phyloP scores from a whole-genome alignment of 2,329 filamentous ascomycete genomes.

The Diaporthe nobilis region DNA sequence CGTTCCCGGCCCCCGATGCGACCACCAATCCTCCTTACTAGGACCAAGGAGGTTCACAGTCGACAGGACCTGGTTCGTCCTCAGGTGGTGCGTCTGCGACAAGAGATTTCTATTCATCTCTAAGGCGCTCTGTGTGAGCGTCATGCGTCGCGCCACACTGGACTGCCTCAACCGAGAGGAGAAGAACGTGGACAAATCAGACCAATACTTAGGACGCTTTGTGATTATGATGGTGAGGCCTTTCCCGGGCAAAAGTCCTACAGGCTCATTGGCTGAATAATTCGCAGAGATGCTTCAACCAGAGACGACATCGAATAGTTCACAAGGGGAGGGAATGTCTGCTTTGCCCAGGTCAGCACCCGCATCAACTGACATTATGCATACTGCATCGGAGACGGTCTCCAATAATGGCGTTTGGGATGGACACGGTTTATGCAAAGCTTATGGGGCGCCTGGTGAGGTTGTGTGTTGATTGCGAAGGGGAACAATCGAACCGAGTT shows the following conservation, averaged over 20 bases:
- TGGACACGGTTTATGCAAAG: neutral
- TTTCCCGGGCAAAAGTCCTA: neutral
- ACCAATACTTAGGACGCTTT: neutral
- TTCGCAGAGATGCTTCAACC: neutral
- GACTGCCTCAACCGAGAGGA: neutral
- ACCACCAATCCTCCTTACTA: constrained; percentile 41
- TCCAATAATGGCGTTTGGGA: constrained; percentile 22
- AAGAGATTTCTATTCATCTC: neutral
- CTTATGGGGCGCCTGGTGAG: neutral
- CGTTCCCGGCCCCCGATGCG: constrained; percentile 50
- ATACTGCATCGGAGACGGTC: constrained; percentile 29
- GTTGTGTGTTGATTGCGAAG: neutral
- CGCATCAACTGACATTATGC: constrained; percentile 6
- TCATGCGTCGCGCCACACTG: neutral
- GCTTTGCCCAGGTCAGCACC: neutral
- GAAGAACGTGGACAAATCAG: neutral
- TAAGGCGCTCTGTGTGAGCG: neutral
- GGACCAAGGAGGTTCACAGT: neutral
- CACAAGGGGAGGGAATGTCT: neutral
- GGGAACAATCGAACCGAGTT: neutral
- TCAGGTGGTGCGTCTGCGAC: no score
- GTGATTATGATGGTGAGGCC: neutral
- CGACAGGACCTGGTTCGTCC: neutral
- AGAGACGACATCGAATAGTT: neutral
- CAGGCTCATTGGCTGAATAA: neutral